Base-by-base conservation (phyloP, 768 basidiomycete species). In the Russula sp. region DNA sequence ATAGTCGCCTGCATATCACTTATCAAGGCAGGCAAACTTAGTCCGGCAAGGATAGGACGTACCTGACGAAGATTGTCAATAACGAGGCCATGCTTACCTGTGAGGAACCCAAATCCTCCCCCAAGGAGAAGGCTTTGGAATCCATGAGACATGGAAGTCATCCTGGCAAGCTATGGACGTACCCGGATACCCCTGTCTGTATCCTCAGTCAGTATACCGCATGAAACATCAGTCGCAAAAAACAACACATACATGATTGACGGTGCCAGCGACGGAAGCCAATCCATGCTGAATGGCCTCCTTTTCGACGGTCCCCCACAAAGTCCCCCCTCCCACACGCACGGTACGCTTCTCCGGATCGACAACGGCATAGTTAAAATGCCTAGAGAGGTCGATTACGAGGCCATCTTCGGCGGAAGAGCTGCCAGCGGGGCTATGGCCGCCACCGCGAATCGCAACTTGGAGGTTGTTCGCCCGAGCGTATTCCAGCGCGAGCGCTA, bases 91-190 rank as follows among this genome's bases (percentile, higher is more conserved):
- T 73, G 57, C 42, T 69, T 65, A 25, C 68, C 73, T 42, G 73
- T 77, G 9, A 84, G 75, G 74, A 74, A 82, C 16, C 83, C 83
- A 60, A 76, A 81, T 3, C 83, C 83, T 10, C 83, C 82, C 41
- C 82, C 83, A 16, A 84, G 72, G 16, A 73, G 73, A 6, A 83
- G 74, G 6, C 81, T 81, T 55, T 18, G 16, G 14, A 11, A 18
- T 35, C n/a, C 22, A 18, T 36, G 14, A 59, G 56, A 14, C n/a
- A 50, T 14, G 43, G 35, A 4, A 35, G 2, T 20, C 41, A 49
- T 22, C 9, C 13, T n/a, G 25, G 22, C 14, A 39, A 32, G 29
- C 5, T n/a, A n/a, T 1, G 29, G 16, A 14, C 76, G 29, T 42
- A 81, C 79, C 81, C 80, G 64, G 78, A 77, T 34, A 81, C 78